Percentiles rank a stretch among this genome's conserved stretches.
Conservation (phyloP, 495 filamentous ascomycete genomes). For the Aspergillus sclerotioniger region DNA sequence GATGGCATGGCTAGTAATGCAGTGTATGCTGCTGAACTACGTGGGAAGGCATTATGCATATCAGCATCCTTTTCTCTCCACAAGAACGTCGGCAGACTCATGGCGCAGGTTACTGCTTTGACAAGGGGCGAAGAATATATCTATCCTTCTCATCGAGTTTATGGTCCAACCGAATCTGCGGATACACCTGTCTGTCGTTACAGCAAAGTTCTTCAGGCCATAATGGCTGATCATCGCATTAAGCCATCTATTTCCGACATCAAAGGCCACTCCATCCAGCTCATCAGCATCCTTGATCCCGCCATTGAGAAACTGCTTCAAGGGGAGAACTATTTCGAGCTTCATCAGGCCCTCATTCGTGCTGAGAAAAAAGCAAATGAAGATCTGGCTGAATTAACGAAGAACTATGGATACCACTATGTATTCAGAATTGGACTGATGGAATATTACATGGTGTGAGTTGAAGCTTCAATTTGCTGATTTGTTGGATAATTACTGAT, state of each 20-base stretch:
- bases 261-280: constrained; percentile 25
- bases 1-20: constrained; percentile 7
- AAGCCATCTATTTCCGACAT: constrained; percentile 22
- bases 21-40: constrained; percentile 1
- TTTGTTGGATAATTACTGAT: constrained; percentile 2
- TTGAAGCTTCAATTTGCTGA: not conserved
- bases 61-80: constrained; percentile 12
- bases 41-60: constrained; percentile 18
- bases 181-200: constrained; percentile 16
- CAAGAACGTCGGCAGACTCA: constrained; percentile 18
- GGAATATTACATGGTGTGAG: constrained; percentile 24
- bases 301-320: constrained; percentile 12
- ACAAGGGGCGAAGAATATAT: constrained; percentile 10
- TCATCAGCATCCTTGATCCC: constrained; percentile 16
- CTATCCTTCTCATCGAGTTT: constrained; percentile 19
- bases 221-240: constrained; percentile 12
- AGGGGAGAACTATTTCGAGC: constrained; percentile 7
- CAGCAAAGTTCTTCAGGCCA: constrained; percentile 8
- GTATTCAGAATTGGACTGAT: constrained; percentile 25
- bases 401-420: constrained; percentile 24
- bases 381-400: constrained; percentile 16
- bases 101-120: constrained; percentile 22
- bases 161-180: constrained; percentile 1
- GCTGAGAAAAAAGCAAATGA: constrained; percentile 21
- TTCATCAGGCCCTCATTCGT: constrained; percentile 16